These are phyloP conservation scores for Pleodorina starrii DNA, from an alignment of 139 green algal genomes.

Conservation along the genomic window DNA sequence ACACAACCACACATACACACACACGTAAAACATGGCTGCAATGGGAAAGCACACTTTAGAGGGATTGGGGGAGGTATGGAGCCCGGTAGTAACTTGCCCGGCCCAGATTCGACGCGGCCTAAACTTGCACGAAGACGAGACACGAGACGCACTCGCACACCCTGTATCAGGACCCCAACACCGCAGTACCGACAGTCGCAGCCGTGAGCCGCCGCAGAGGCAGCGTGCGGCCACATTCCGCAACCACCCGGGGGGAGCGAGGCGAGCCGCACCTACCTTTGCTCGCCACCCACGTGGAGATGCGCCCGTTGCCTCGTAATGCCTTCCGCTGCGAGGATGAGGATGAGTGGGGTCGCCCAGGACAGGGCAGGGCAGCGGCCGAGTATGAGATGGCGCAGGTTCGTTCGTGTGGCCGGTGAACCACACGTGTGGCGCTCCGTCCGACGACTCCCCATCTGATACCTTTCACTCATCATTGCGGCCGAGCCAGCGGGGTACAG, in stretches of 20 bases:
- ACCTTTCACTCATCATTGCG: not conserved
- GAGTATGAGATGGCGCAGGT: not conserved
- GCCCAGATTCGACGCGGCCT: not conserved
- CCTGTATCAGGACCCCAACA: not conserved
- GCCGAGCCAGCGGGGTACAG: not conserved
- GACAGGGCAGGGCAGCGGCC: not conserved
- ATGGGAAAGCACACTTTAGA: too few relatives aligned
- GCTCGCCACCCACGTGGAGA: constrained; percentile 3
- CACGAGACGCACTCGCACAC: not conserved
- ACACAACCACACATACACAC: not conserved
- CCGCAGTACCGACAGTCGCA: not conserved
- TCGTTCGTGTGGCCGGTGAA: not conserved
- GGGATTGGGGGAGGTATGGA: too few relatives aligned
- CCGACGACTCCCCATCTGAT: too few relatives aligned
- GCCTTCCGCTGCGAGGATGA: not conserved
- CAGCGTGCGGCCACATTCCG: too few relatives aligned
- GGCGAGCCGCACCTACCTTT: too few relatives aligned
- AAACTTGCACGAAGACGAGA: not conserved
- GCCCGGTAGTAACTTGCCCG: too few relatives aligned
- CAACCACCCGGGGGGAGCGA: too few relatives aligned
- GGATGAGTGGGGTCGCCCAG: not conserved
- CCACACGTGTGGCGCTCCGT: too few relatives aligned
- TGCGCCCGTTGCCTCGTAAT: not conserved
- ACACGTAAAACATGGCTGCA: not conserved
- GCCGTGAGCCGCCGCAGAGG: too few relatives aligned